Base-by-base conservation (phyloP, 2,329 filamentous ascomycete species). In the Colletotrichum musae region DNA sequence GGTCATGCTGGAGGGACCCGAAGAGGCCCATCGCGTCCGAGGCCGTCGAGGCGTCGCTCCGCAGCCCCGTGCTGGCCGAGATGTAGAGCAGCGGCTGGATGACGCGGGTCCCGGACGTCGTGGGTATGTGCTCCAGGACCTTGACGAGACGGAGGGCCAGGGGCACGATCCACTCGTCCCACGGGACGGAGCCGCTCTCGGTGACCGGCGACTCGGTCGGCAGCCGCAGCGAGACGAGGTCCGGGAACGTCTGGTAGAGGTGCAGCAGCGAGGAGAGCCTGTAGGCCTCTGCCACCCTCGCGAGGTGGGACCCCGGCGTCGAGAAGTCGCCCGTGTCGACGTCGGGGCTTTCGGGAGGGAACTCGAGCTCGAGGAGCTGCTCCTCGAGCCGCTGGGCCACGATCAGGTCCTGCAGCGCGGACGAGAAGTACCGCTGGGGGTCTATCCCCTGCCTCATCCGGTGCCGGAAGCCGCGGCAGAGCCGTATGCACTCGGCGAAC, bases 81-180 rank as follows among this genome's bases (percentile, higher is more conserved):
- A 81, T 79, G 64, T 81, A 81, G 2, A 81, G 71, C 13, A 81
- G 52, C 1, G 79, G 79, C 53, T 80, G 79, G n/a, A 81, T 80
- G 5, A 78, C 77, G 0, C 79, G 75, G 4, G 77, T 81, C 0
- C 79, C 78, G 0, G 79, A 81, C 7, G 74, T 76, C 0, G 77
- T 74, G 0, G 79, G 79, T 7, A 81, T 79, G 26, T 77, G 75
- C 51, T 79, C 77, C 21, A 81, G 72, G 1, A 80, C 74, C 12
- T 74, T 76, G 4, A 78, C 76, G 1, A 81, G 73, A 0, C 77
- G 73, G 0, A 81, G 74, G 5, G 76, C 77, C 3, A 81, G 61
- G 0, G 79, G 79, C 0, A 80, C 77, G 12, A 80, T 80, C 78
- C 79, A 80, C 41, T 78, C 75, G 12, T 80, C 76, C 78, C 79